Evolutionary conservation across 371 early-diverging fungal genomes (phyloP), one percentile per base, ranked within the genome.

Genomic region (Paramicrosporidium saccamoebae): DNA sequence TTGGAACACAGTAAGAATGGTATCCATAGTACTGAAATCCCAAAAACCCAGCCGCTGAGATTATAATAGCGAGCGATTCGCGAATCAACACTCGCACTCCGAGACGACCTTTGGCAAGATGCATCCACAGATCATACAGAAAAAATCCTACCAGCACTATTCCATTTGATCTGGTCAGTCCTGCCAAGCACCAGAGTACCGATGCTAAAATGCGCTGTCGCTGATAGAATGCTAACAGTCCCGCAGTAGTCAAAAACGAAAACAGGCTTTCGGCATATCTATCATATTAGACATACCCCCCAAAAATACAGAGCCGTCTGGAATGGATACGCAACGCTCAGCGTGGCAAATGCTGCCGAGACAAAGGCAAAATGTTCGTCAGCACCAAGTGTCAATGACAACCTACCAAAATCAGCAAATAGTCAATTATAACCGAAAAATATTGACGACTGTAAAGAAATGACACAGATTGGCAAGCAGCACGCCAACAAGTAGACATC

Each of bases 211-310:
- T 28, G 14, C 51, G 42, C 4, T 39, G 36, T 11, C 42, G 35
- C 7, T 36, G 27, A 0, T 33, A 36, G 8, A 42, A 35, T 22
- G 33, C 42, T 7, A 41, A 25, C 69, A 74, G 66, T 4, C 75
- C 79, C 0, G 41, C 31, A 32, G 74, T 72, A 0, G 55, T 46
- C 3, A 67, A 38, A 1, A 49, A 30, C 0, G 68, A 56, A 45
- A 73, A 78, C 6, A 55, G 28, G 8, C 63, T 57, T 32, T 78
- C 79, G 0, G 74, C 53, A 28, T 78, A 71, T n/a, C n/a, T n/a
- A n/a, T n/a, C n/a, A n/a, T n/a, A n/a, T n/a, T n/a, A n/a, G n/a
- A n/a, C n/a, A 8, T 12, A 12, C 17, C 7, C 9, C 17, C 8
- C 4, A 21, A n/a, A 9, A 11, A 8, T 2, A 14, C 23, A 17